A percentile compares a stretch with the other conserved stretches of the same genome.
These are phyloP conservation scores for Populus ilicifolia DNA, from an alignment of 345 rosid species.

Conservation along the genomic window DNA sequence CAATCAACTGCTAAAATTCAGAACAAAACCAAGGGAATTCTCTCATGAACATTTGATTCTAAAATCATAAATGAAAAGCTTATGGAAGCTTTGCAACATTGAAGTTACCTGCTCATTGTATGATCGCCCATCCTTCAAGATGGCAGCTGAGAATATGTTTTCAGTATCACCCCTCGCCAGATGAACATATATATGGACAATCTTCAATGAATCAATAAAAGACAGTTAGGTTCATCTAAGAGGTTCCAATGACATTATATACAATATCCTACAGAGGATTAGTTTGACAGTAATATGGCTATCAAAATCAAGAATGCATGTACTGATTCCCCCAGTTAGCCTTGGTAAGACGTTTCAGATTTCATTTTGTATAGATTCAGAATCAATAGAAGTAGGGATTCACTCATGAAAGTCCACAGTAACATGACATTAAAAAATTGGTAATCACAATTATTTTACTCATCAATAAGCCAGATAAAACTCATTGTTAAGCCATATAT, in stretches of 20 bases:
- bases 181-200: conserved; percentile 84
- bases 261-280: not conserved
- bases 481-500: not conserved
- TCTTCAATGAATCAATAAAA: conserved; percentile 47
- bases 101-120: conserved; percentile 81
- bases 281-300: not conserved
- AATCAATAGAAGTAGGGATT: not conserved
- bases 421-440: not conserved
- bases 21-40: not conserved
- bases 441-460: not conserved
- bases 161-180: conserved; percentile 78
- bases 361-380: not conserved
- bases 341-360: not conserved
- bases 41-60: not conserved
- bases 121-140: conserved; percentile 92
- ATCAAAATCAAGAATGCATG: not conserved
- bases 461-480: not conserved
- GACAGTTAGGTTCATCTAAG: not conserved
- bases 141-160: conserved; percentile 81
- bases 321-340: not conserved
- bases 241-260: not conserved
- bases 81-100: not conserved
- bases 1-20: not conserved
- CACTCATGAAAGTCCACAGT: not conserved
- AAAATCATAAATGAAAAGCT: not conserved